Percentiles rank a stretch among this genome's conserved stretches.
phyloP scores from a whole-genome alignment of 2,329 filamentous ascomycete species.

The Orbilia brochopaga region DNA sequence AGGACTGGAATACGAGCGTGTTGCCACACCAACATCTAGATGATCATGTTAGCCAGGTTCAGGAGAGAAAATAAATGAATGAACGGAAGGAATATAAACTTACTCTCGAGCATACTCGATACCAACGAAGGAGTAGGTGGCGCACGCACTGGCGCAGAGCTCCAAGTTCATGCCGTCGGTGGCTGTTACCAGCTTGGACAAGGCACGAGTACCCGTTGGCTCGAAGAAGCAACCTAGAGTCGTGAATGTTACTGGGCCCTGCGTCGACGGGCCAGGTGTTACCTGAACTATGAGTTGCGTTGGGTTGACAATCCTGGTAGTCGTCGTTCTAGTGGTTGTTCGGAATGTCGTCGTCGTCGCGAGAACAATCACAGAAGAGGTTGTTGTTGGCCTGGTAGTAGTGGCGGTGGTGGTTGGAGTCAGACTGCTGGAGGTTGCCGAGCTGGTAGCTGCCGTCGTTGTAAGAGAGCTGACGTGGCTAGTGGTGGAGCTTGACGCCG shows the following conservation, averaged over 20 bases:
- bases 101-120: constrained; percentile 57
- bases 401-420: constrained; percentile 12
- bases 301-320: not conserved
- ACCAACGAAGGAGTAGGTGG: constrained; percentile 59
- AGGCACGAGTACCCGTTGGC: constrained; percentile 21
- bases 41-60: constrained; percentile 11
- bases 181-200: constrained; percentile 23
- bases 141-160: constrained; percentile 56
- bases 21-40: constrained; percentile 27
- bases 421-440: constrained; percentile 5
- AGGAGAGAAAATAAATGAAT: constrained; percentile 45
- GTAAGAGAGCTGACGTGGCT: too few relatives aligned
- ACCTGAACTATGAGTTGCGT: constrained; percentile 16
- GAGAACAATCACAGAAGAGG: constrained; percentile 21
- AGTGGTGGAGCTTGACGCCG: not conserved
- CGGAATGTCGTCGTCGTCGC: constrained; percentile 13
- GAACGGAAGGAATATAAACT: constrained; percentile 48
- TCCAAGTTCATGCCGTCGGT: constrained; percentile 48
- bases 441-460: constrained; percentile 7
- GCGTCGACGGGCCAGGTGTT: constrained; percentile 5
- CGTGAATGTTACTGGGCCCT: constrained; percentile 14
- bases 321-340: constrained; percentile 3
- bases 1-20: not conserved
- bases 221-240: constrained; percentile 32
- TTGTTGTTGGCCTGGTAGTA: constrained; percentile 18